Conservation (phyloP, 2,329 filamentous ascomycete genomes). For the Emmonsiellopsis sp. region DNA sequence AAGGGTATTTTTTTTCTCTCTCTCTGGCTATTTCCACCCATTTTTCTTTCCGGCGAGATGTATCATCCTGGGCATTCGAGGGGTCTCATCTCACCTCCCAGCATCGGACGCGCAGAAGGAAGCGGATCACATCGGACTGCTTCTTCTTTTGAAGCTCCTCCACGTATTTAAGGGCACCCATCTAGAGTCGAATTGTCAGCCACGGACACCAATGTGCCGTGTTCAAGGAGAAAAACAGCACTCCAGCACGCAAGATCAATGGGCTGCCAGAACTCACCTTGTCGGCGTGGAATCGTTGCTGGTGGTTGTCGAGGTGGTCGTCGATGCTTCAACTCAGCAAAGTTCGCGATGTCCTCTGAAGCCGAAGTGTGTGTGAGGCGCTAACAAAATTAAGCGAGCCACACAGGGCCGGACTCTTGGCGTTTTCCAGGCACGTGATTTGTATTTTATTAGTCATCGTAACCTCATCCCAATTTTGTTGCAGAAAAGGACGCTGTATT, state of each 20-base stretch:
- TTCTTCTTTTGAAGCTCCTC: slow-evolving; percentile 99
- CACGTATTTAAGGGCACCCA: slow-evolving; percentile 99
- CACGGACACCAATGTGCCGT: not conserved
- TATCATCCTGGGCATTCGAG: slow-evolving; percentile 3
- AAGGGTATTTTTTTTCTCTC: not conserved
- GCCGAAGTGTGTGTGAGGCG: slow-evolving; percentile 33
- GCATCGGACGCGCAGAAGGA: slow-evolving; percentile 99
- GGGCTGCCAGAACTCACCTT: slow-evolving; percentile 27
- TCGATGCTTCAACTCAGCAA: slow-evolving; percentile 26
- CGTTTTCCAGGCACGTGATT: slow-evolving; percentile 9
- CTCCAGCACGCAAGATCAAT: not conserved
- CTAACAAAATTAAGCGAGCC: slow-evolving; percentile 33
- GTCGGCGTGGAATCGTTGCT: slow-evolving; percentile 36
- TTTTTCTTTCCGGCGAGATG: not conserved
- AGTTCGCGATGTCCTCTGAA: slow-evolving; percentile 14
- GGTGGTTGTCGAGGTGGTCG: slow-evolving; percentile 34
- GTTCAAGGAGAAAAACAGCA: not conserved
- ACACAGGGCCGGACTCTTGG: slow-evolving; percentile 7
- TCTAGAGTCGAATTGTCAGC: slow-evolving; percentile 41
- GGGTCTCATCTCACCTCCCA: slow-evolving; percentile 83
- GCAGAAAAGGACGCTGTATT: no score
- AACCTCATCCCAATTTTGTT: no score
- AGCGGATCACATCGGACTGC: slow-evolving; percentile 99
- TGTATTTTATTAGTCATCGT: not conserved
- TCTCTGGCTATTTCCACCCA: not conserved